Conservation (phyloP, 2,329 filamentous ascomycete species). For the Pseudonectria buxi region DNA sequence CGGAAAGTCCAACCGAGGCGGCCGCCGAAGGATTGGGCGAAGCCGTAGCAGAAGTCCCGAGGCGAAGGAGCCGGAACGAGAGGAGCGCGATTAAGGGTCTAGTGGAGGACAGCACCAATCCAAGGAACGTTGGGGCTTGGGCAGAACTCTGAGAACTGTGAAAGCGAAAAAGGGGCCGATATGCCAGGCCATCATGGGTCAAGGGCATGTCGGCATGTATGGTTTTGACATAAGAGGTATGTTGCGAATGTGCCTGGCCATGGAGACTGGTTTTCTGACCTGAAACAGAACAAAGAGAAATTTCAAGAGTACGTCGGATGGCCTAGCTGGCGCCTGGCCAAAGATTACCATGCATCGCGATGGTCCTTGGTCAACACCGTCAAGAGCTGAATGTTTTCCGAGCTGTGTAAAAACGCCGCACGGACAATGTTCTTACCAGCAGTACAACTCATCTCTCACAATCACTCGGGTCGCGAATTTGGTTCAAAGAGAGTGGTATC, state of each 20-base stretch:
- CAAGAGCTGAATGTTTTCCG: too few species aligned
- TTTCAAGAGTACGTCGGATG: slow-evolving; percentile 1
- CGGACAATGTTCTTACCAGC: too few species aligned
- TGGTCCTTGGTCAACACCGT: too few species aligned
- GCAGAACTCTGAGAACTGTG: slow-evolving; percentile 1
- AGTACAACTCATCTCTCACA: too few species aligned
- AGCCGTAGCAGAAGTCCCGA: slow-evolving; percentile 45
- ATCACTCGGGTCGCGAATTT: too few species aligned
- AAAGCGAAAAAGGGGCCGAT: slow-evolving; percentile 15
- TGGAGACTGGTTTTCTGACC: slow-evolving; percentile 1
- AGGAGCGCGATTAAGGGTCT: slow-evolving; percentile 24
- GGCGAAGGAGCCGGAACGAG: slow-evolving; percentile 27
- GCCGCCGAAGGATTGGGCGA: slow-evolving; percentile 37
- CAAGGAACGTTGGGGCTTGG: not conserved
- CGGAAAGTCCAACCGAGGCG: slow-evolving; percentile 34
- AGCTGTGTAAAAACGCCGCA: too few species aligned
- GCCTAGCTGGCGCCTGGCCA: not conserved
- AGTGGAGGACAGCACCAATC: not conserved
- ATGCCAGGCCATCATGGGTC: slow-evolving; percentile 10
- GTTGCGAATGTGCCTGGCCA: not conserved
- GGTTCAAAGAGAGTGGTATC: too few species aligned
- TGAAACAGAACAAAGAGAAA: slow-evolving; percentile 1
- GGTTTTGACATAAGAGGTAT: slow-evolving; percentile 21
- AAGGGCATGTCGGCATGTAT: slow-evolving; percentile 22
- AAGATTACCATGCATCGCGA: too few species aligned